phyloP scores from a whole-genome alignment of 73 alveolate genomes.

The Diophrys sp. region DNA sequence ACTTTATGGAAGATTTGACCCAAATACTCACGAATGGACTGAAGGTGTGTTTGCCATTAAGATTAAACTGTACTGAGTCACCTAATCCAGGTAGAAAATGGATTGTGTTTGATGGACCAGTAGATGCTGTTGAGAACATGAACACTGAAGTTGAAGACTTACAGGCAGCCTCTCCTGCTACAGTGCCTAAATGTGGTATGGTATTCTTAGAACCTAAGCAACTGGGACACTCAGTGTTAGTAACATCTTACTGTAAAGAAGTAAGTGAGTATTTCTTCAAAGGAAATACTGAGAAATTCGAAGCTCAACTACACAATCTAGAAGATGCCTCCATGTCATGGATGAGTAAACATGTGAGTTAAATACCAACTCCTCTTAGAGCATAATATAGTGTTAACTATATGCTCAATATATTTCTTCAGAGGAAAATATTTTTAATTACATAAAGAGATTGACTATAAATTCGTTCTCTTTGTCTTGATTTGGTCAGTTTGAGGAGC shows the following conservation, averaged over 20 bases:
- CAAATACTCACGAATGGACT: constrained; percentile 90
- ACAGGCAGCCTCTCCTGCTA: constrained; percentile 93
- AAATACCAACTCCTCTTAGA: constrained; percentile 66
- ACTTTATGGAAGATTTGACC: constrained; percentile 84
- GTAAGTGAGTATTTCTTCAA: constrained; percentile 34
- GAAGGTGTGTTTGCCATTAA: constrained; percentile 91
- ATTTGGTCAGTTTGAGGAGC: constrained; percentile 99
- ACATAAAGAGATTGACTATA: constrained; percentile 91
- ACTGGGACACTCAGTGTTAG: constrained; percentile 49
- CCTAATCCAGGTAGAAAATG: constrained; percentile 87
- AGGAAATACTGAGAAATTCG: constrained; percentile 34
- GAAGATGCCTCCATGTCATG: neutral
- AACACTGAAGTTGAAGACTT: constrained; percentile 97
- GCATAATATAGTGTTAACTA: constrained; percentile 53
- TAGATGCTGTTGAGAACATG: constrained; percentile 99
- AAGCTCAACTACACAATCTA: neutral
- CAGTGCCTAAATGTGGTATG: constrained; percentile 99
- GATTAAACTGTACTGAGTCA: constrained; percentile 83
- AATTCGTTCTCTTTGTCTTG: constrained; percentile 79
- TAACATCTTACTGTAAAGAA: constrained; percentile 35
- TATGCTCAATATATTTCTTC: constrained; percentile 53
- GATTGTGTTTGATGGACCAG: constrained; percentile 97
- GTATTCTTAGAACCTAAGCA: constrained; percentile 97
- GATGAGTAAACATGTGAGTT: constrained; percentile 14
- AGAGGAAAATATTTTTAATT: constrained; percentile 66